Percentiles rank a stretch among this genome's conserved stretches.
These are phyloP conservation scores for Hygrophorus pudorinus DNA, from an alignment of 768 basidiomycete genomes.

Conservation along the genomic window DNA sequence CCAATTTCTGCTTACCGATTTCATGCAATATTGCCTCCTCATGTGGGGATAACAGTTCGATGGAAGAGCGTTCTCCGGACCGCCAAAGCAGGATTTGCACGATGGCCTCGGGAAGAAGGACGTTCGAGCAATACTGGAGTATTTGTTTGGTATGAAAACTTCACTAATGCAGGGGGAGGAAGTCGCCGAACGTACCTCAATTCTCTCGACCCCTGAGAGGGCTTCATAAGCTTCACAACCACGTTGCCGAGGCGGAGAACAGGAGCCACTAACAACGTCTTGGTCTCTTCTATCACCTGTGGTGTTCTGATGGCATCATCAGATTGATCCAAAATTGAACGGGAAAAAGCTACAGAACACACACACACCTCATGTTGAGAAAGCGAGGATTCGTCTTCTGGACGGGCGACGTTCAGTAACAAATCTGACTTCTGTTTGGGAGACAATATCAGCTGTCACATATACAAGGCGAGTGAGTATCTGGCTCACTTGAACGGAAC, in stretches of 20 bases:
- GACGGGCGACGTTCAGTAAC: too few species aligned
- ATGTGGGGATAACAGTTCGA: constrained; percentile 35
- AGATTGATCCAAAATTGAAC: neutral
- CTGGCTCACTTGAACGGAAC: too few species aligned
- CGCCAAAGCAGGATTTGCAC: constrained; percentile 72
- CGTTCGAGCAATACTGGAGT: constrained; percentile 56
- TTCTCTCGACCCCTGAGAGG: constrained; percentile 36
- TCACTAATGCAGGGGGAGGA: neutral
- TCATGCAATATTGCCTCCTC: constrained; percentile 50
- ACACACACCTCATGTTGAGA: neutral
- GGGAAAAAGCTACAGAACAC: neutral
- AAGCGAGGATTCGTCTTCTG: too few species aligned
- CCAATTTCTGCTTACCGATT: constrained; percentile 34
- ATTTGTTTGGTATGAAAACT: neutral
- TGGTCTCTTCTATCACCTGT: neutral
- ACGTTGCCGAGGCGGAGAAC: constrained; percentile 15
- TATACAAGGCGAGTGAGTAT: too few species aligned
- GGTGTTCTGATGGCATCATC: neutral
- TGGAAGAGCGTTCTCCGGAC: constrained; percentile 41
- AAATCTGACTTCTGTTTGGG: too few species aligned
- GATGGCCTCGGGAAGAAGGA: constrained; percentile 63
- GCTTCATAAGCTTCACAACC: constrained; percentile 35
- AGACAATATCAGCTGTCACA: too few species aligned
- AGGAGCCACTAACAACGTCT: neutral
- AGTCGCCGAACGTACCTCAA: constrained; percentile 30